These are phyloP conservation scores for Spironucleus salmonicida DNA, from an alignment of 208 protist species.

Conservation along the genomic window DNA sequence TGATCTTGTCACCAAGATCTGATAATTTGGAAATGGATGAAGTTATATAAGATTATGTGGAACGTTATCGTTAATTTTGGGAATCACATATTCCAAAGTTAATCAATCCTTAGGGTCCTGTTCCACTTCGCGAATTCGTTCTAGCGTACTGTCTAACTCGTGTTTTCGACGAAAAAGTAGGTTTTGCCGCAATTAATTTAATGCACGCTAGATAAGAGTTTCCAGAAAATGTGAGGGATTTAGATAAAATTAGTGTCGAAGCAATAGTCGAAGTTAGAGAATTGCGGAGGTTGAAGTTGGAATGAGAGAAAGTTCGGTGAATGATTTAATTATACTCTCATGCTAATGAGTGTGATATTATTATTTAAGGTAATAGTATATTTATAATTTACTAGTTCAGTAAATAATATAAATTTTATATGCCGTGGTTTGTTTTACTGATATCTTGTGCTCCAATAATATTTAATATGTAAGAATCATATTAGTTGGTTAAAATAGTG, in stretches of 20 bases:
- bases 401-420: too few species aligned
- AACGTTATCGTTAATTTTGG: background rate
- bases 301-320: background rate
- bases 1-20: background rate
- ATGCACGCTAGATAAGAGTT: background rate
- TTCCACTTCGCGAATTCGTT: background rate
- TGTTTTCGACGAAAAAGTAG: background rate
- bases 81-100: background rate
- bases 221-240: background rate
- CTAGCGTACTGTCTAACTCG: background rate
- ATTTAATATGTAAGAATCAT: too few species aligned
- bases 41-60: background rate
- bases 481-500: too few species aligned
- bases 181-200: background rate
- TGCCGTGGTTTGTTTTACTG: too few species aligned
- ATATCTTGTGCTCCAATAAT: too few species aligned
- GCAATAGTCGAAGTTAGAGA: background rate
- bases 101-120: background rate
- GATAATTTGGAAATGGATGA: background rate
- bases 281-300: background rate
- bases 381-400: too few species aligned
- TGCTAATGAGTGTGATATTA: too few species aligned
- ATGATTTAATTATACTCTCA: too few species aligned
- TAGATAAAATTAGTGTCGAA: background rate
- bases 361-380: too few species aligned